These are phyloP conservation scores for Aethionema arabicum DNA, from an alignment of 345 rosid genomes.

Conservation along the genomic window DNA sequence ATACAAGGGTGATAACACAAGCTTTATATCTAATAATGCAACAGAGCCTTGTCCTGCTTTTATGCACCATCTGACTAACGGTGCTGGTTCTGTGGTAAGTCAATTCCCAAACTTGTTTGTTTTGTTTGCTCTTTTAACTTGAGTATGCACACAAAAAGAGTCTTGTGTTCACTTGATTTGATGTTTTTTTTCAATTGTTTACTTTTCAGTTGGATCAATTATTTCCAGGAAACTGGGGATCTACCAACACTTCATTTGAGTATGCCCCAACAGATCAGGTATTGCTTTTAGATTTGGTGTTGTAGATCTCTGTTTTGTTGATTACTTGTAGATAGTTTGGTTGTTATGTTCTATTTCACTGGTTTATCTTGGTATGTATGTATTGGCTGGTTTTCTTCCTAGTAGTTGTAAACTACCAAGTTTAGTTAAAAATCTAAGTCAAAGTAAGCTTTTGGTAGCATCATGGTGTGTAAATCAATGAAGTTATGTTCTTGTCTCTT, in stretches of 20 bases:
- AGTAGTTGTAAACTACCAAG: too few relatives aligned
- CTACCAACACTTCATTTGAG: constrained; percentile 13
- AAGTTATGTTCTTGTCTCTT: too few relatives aligned
- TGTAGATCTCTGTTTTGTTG: too few relatives aligned
- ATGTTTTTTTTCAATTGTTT: not conserved
- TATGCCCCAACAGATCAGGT: constrained; percentile 3
- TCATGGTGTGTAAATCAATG: too few relatives aligned
- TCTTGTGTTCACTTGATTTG: constrained; percentile 1
- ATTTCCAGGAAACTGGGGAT: constrained; percentile 1
- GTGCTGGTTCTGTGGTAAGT: constrained; percentile 35
- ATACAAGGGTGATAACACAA: constrained; percentile 22
- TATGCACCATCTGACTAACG: not conserved
- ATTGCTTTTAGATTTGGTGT: too few relatives aligned
- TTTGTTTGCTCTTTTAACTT: not conserved
- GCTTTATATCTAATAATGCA: not conserved
- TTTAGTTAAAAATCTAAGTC: too few relatives aligned
- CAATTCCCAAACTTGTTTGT: too few relatives aligned
- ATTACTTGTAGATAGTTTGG: too few relatives aligned
- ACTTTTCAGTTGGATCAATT: constrained; percentile 26
- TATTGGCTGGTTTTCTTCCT: too few relatives aligned
- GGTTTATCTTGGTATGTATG: too few relatives aligned
- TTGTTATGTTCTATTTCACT: too few relatives aligned
- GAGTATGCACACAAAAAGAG: not conserved
- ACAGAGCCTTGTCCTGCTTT: not conserved
- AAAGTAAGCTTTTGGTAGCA: too few relatives aligned